Conservation (phyloP, 495 filamentous ascomycete species). For the Chaetomidium leptoderma region DNA sequence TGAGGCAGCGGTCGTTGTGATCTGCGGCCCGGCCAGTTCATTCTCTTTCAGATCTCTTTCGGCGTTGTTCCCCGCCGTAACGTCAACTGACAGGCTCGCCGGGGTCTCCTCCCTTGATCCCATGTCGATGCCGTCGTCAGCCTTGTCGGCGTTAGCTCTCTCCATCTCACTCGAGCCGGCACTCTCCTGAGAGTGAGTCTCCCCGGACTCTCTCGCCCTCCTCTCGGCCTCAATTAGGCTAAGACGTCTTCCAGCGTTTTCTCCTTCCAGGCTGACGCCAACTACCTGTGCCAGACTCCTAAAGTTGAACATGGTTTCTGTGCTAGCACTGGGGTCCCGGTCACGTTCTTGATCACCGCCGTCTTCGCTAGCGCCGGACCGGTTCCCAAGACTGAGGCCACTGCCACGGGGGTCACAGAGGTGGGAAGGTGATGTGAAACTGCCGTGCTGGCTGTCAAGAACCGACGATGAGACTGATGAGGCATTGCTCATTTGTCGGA, state of each 20-base stretch:
- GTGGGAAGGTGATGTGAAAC: conserved; percentile 40
- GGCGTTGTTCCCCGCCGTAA: not conserved
- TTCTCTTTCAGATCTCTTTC: not conserved
- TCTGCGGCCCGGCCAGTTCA: not conserved
- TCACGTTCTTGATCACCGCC: conserved; percentile 39
- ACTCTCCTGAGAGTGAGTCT: not conserved
- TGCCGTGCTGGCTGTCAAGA: conserved; percentile 59
- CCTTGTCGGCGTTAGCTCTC: conserved; percentile 1
- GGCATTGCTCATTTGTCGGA: conserved; percentile 75
- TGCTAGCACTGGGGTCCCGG: conserved; percentile 48
- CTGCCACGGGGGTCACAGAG: conserved; percentile 47
- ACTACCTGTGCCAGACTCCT: conserved; percentile 82
- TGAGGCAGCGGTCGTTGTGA: not conserved
- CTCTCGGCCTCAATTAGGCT: conserved; percentile 28
- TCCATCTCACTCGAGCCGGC: not conserved
- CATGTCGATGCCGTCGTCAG: not conserved
- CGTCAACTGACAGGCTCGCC: not conserved
- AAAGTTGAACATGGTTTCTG: conserved; percentile 88
- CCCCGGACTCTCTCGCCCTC: conserved; percentile 8
- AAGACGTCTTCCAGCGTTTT: conserved; percentile 30
- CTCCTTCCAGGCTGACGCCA: conserved; percentile 49
- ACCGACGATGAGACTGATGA: conserved; percentile 76
- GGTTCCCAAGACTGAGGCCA: conserved; percentile 38
- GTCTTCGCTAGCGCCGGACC: conserved; percentile 35
- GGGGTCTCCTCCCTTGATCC: conserved; percentile 12